Base-by-base conservation (phyloP, 2,329 filamentous ascomycete genomes). In the Aspergillus terreus region DNA sequence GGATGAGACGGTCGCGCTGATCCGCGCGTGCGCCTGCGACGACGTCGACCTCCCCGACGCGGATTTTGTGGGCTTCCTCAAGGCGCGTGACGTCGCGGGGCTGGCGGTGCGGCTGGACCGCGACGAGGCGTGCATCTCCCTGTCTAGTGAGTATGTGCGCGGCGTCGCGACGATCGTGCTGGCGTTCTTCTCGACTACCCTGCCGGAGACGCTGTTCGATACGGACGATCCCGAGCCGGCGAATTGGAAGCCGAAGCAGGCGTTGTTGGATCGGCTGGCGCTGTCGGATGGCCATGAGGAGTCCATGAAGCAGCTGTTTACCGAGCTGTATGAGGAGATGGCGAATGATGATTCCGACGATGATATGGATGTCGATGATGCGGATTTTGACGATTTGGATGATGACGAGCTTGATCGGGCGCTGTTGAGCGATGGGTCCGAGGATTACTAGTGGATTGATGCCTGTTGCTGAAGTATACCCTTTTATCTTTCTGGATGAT, bases 141-240 rank as follows among this genome's bases (percentile, higher is more conserved):
- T 53, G 10, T 56, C 54, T 10, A 38, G 48, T 11, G 54, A 56
- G 48, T 54, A 54, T 49, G 51, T 56, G 2, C 49, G 53, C 45
- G 54, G 54, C 2, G 51, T 56, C 6, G 48, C 47, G 7, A 49
- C 51, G 6, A 36, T 56, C 47, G 25, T 56, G 9, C 33, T 56
- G 41, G 54, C 51, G 3, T 56, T 47, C 21, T 56, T 44, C 15
- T 35, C 41, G 1, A 45, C 44, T 19, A 45, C 45, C 25, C 17
- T 56, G 10, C 48, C 54, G 1, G 54, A 56, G 14, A 27, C 48
- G 14, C 27, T 56, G 12, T 56, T 49, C 17, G 51, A 56, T 15
- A 49, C 19, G 32, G 51, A 56, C 14, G 51, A 54, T 12, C 7
- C 40, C 15, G 51, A 48, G 10, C 11, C 45, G 11, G 27, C 41